Conservation (phyloP, 192 early-diverging fungal genomes). For the Linnemannia exigua region DNA sequence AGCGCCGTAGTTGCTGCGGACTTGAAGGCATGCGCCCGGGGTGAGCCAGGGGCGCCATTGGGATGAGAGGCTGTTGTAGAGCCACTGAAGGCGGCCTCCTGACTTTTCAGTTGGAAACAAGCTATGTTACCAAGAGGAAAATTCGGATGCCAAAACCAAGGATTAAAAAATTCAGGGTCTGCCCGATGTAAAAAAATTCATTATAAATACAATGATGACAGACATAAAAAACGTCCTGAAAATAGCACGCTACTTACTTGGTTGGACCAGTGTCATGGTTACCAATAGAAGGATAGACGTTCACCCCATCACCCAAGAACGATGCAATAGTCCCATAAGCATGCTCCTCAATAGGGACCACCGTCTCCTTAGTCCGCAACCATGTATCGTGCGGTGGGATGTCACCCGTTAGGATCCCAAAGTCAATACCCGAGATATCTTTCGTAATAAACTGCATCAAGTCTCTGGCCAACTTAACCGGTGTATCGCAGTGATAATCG, state of each 20-base stretch:
- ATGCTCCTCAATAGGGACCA: constrained; percentile 26
- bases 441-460: constrained; percentile 54
- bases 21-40: too few species aligned
- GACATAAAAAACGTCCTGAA: background rate
- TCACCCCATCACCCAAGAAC: constrained; percentile 5
- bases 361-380: constrained; percentile 54
- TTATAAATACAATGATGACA: background rate
- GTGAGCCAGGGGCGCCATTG: too few species aligned
- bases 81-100: too few species aligned
- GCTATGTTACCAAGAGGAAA: too few species aligned
- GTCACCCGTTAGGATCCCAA: constrained; percentile 68
- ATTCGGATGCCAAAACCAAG: background rate
- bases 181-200: background rate
- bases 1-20: too few species aligned
- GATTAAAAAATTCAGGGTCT: background rate
- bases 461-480: constrained; percentile 58
- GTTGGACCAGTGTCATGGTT: constrained; percentile 68
- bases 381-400: constrained; percentile 69
- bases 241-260: constrained; percentile 13
- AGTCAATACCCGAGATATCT: constrained; percentile 36
- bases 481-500: constrained; percentile 63
- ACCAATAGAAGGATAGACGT: constrained; percentile 64
- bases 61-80: too few species aligned
- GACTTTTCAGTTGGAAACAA: too few species aligned
- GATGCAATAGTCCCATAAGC: constrained; percentile 52